phyloP scores from a whole-genome alignment of 495 filamentous ascomycete species.

The Choiromyces venosus region DNA sequence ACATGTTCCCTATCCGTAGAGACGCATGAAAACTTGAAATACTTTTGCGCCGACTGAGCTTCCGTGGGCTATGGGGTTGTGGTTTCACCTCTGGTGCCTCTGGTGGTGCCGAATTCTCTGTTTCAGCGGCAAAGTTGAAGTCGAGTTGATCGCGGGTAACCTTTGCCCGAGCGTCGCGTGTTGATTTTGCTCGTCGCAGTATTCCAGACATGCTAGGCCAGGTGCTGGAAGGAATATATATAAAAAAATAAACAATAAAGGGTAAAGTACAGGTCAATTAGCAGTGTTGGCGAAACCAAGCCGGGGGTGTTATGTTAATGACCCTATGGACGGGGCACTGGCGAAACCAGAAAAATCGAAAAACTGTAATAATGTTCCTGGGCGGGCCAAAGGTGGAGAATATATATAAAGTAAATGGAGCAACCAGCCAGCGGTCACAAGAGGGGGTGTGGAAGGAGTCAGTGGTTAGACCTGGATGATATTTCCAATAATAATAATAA shows the following conservation, averaged over 20 bases:
- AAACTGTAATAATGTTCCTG: not conserved
- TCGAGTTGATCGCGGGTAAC: constrained; percentile 24
- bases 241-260: constrained; percentile 1
- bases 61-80: constrained; percentile 10
- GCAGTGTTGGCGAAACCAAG: constrained; percentile 15
- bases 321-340: not conserved
- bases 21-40: constrained; percentile 33
- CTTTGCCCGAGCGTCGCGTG: constrained; percentile 32
- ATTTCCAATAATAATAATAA: constrained; percentile 19
- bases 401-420: constrained; percentile 11
- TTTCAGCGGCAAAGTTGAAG: constrained; percentile 27
- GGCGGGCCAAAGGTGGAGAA: constrained; percentile 7
- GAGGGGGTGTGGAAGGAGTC: not conserved
- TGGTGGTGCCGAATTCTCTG: constrained; percentile 13
- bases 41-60: constrained; percentile 37
- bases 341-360: not conserved
- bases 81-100: constrained; percentile 11
- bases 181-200: constrained; percentile 37
- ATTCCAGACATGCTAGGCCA: constrained; percentile 29
- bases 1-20: constrained; percentile 14
- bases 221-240: constrained; percentile 24
- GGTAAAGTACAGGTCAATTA: constrained; percentile 9
- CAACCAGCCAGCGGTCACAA: constrained; percentile 23
- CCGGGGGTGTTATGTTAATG: not conserved
- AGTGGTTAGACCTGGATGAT: not conserved